phyloP scores from a whole-genome alignment of 2,329 filamentous ascomycete species.

The Hymenoscyphus occultus region DNA sequence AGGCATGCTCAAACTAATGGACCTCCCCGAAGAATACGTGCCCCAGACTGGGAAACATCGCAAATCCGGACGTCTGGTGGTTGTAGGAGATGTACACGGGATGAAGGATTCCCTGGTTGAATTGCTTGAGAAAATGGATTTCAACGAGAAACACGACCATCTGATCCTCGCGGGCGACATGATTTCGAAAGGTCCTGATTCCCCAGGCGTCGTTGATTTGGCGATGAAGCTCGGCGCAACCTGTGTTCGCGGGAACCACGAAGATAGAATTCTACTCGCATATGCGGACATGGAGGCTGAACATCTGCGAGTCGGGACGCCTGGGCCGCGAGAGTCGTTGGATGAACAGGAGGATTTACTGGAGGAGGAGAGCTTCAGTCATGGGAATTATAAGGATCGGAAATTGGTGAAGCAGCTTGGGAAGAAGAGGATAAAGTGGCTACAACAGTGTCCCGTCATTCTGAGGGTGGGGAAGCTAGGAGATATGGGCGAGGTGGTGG shows the following conservation, averaged over 20 bases:
- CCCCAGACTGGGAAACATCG: conserved; percentile 36
- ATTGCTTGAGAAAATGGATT: conserved; percentile 65
- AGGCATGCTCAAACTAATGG: conserved; percentile 32
- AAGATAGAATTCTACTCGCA: conserved; percentile 76
- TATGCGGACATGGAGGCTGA: conserved; percentile 42
- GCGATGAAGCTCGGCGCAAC: conserved; percentile 72
- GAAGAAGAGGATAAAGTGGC: conserved; percentile 62
- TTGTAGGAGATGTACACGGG: conserved; percentile 92
- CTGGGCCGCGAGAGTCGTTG: conserved; percentile 32
- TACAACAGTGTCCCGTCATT: conserved; percentile 73
- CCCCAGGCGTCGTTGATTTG: conserved; percentile 65
- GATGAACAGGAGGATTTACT: conserved; percentile 27
- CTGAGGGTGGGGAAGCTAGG: conserved; percentile 65
- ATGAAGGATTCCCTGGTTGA: conserved; percentile 65
- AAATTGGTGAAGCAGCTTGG: conserved; percentile 30
- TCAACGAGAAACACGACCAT: conserved; percentile 64
- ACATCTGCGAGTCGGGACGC: conserved; percentile 33
- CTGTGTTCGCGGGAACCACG: conserved; percentile 88
- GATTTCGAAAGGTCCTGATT: conserved; percentile 84
- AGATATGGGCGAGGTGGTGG: conserved; percentile 60
- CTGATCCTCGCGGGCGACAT: conserved; percentile 75
- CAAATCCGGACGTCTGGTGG: conserved; percentile 61
- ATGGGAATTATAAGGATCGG: conserved; percentile 34
- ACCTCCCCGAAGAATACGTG: conserved; percentile 31
- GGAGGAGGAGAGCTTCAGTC: conserved; percentile 29